Evolutionary conservation across 352 stramenopile genomes (phyloP).

Genomic region (Phytophthora tentaculata): DNA sequence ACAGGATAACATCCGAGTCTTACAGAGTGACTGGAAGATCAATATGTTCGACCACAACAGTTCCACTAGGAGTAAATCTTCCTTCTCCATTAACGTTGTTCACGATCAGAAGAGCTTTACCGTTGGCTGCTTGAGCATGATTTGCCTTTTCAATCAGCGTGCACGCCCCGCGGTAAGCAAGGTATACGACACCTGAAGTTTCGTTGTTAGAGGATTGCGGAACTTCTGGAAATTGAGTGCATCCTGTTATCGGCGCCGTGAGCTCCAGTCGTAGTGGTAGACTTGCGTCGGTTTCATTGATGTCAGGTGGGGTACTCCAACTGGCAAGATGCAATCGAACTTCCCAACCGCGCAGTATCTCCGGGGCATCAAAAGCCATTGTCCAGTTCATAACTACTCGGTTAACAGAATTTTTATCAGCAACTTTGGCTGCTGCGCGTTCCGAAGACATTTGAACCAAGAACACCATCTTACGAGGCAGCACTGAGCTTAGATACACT

Average conservation of each 20-base stretch:
- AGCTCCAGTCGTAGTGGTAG: slow-evolving; percentile 35
- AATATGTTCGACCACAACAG: slow-evolving; percentile 37
- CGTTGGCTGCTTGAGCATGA: slow-evolving; percentile 36
- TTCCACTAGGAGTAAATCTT: slow-evolving; percentile 50
- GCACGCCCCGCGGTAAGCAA: slow-evolving; percentile 64
- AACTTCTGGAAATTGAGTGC: slow-evolving; percentile 27
- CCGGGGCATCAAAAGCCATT: slow-evolving; percentile 49
- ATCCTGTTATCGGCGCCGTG: slow-evolving; percentile 52
- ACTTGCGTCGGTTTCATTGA: slow-evolving; percentile 16
- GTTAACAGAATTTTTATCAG: slow-evolving; percentile 12
- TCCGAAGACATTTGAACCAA: slow-evolving; percentile 39
- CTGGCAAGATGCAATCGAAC: slow-evolving; percentile 60
- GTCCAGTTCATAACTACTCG: slow-evolving; percentile 59
- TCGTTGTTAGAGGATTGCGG: slow-evolving; percentile 7
- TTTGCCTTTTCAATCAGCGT: slow-evolving; percentile 77
- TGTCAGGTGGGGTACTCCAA: slow-evolving; percentile 56
- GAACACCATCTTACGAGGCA: slow-evolving; percentile 64
- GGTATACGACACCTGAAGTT: slow-evolving; percentile 30
- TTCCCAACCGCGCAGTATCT: slow-evolving; percentile 56
- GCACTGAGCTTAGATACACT: slow-evolving; percentile 48
- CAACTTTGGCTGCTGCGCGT: slow-evolving; percentile 24
- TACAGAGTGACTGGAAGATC: slow-evolving; percentile 68
- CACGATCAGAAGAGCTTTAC: slow-evolving; percentile 53
- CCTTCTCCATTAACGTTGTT: slow-evolving; percentile 73
- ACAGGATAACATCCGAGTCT: background rate